These are phyloP conservation scores for Rhipidocladum racemiflorum DNA, from an alignment of 176 grass and related monocot genomes.

Conservation along the genomic window DNA sequence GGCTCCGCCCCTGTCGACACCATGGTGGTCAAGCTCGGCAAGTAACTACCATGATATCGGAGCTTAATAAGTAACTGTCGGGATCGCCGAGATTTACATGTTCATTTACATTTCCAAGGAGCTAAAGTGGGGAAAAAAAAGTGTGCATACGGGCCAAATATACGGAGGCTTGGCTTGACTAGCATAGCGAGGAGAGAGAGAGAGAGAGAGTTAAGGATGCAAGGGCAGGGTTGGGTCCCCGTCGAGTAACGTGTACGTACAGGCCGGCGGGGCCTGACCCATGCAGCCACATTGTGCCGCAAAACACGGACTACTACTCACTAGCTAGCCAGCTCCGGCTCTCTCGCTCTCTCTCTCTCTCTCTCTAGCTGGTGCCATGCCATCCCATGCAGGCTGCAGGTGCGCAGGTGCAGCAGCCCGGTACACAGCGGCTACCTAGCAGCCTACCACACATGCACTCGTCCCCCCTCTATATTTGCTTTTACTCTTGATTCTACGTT, in stretches of 20 bases:
- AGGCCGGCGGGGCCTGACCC: not conserved
- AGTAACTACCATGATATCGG: too few relatives aligned
- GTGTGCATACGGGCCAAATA: too few relatives aligned
- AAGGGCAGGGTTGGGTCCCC: not conserved
- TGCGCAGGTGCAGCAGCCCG: not conserved
- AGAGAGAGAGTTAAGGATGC: not conserved
- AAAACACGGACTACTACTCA: constrained; percentile 35
- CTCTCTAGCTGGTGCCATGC: not conserved
- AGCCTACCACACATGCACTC: not conserved
- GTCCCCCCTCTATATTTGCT: not conserved
- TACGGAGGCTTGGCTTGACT: too few relatives aligned
- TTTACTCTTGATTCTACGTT: too few relatives aligned
- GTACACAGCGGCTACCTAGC: too few relatives aligned
- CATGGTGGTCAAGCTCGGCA: too few relatives aligned
- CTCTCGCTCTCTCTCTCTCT: not conserved
- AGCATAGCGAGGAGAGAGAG: not conserved
- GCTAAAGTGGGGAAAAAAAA: too few relatives aligned
- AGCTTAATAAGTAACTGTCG: too few relatives aligned
- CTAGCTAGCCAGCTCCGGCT: not conserved
- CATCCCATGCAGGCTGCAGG: not conserved
- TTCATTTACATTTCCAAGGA: too few relatives aligned
- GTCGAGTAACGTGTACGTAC: not conserved
- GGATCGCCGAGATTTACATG: too few relatives aligned
- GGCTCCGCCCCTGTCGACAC: too few relatives aligned
- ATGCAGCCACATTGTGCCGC: constrained; percentile 33